Evolutionary conservation across 345 rosid species (phyloP), one percentile per base, ranked within the genome.

Genomic region (Noccaea caerulescens): DNA sequence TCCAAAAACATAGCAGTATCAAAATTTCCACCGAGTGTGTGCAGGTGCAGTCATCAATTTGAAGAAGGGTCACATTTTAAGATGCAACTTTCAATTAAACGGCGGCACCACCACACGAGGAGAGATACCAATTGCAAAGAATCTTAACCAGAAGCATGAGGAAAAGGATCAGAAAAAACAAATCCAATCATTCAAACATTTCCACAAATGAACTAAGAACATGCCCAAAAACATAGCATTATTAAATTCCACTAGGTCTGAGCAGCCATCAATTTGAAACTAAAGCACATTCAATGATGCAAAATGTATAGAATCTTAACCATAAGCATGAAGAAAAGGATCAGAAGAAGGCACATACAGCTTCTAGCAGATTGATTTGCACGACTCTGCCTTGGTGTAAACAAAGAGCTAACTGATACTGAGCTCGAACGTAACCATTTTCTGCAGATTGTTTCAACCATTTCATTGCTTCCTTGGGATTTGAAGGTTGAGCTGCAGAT

Each of bases 381-480:
- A 80, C 82, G 20, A 85, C 90, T 16, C 83, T 63, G 45, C 91
- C 93, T 63, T 83, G 88, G 58, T 89, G 96, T 33, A 89, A 67
- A 80, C 93, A 89, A 65, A 91, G 96, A 1, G 90, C 98, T 8
- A 91, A 76, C 72, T 91, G 98, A 84, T 88, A 91, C 66, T 88
- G 95, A 30, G 99, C 95, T 14, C 96, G 86, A 64, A 73, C 75
- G 55, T 89, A 87, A 7, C 96, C 93, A 4, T 84, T 82, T 10
- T 77, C 45, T 3, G 93, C 84, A 72, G 98, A 90, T 58, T 62
- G 54, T 3, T 63, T 69, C 65, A 94, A 81, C 97, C 97, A 94
- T 51, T 70, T 80, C 30, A 87, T 61, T 8, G 98, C 96, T 82
- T 85, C 89, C 69, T 79, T 72, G 0, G 65, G 80, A 34, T 82